These are phyloP conservation scores for Daldinia childiae DNA, from an alignment of 495 filamentous ascomycete species.

Conservation along the genomic window DNA sequence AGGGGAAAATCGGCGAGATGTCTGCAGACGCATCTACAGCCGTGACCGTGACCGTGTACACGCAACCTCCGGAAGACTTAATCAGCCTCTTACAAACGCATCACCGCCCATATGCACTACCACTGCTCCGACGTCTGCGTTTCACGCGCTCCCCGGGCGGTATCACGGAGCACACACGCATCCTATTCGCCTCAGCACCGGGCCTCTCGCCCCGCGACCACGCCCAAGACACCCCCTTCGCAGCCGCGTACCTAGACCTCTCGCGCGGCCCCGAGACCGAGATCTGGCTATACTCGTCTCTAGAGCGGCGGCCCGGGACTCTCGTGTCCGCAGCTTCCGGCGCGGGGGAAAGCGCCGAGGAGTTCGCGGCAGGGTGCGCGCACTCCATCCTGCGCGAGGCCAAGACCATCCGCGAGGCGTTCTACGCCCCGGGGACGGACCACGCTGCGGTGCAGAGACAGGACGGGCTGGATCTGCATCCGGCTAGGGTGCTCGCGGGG, in stretches of 20 bases:
- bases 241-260: constrained; percentile 68
- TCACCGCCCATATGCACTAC: constrained; percentile 65
- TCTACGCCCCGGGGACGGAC: constrained; percentile 12
- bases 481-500: constrained; percentile 44
- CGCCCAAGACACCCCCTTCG: constrained; percentile 40
- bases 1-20: constrained; percentile 23
- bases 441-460: background rate
- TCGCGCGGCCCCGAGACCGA: constrained; percentile 67
- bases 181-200: constrained; percentile 48
- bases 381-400: constrained; percentile 30
- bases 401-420: constrained; percentile 29
- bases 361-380: constrained; percentile 6
- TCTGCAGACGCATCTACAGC: constrained; percentile 34
- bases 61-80: constrained; percentile 49
- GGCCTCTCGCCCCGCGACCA: constrained; percentile 4
- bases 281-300: constrained; percentile 66
- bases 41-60: constrained; percentile 45
- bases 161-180: constrained; percentile 43
- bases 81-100: constrained; percentile 52
- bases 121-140: constrained; percentile 67
- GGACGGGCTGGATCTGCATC: constrained; percentile 1
- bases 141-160: constrained; percentile 57
- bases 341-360: too few species aligned
- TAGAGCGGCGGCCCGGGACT: constrained; percentile 49
- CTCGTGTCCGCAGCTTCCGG: too few species aligned